Evolutionary conservation across 129 eudicot genomes (phyloP).

Genomic region (Oenanthe sinensis): DNA sequence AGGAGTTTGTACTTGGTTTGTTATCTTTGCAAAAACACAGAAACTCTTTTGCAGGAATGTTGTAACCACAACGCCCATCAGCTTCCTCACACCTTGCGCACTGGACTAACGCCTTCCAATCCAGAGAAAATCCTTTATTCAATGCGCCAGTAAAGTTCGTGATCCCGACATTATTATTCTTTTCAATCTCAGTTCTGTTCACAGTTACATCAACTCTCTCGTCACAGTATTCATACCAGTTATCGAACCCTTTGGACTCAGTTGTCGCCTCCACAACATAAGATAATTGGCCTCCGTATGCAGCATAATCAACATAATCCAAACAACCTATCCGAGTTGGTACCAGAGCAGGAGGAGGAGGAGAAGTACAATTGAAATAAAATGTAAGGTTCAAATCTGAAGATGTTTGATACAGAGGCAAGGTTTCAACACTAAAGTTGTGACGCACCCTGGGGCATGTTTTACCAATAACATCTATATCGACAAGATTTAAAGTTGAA

Average conservation of each 20-base stretch:
- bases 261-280: background rate
- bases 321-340: background rate
- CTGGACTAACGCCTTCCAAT: background rate
- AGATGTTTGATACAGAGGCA: background rate
- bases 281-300: background rate
- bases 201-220: conserved; percentile 14
- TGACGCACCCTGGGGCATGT: conserved; percentile 15
- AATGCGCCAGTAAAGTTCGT: background rate
- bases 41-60: background rate
- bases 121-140: conserved; percentile 10
- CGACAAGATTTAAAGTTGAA: background rate
- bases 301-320: too few relatives aligned
- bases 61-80: conserved; percentile 6
- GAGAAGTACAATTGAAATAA: conserved; percentile 13
- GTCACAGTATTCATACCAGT: background rate
- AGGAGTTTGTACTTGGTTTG: background rate
- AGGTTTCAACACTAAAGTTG: background rate
- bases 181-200: background rate
- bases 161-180: too few relatives aligned
- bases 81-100: conserved; percentile 7
- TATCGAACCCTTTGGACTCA: background rate
- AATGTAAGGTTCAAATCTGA: conserved; percentile 8
- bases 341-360: too few relatives aligned
- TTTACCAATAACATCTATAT: background rate
- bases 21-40: conserved; percentile 7